Evolutionary conservation across 495 filamentous ascomycete species (phyloP), one percentile per base, ranked within the genome.

Genomic region (Aspergillus hancockii): DNA sequence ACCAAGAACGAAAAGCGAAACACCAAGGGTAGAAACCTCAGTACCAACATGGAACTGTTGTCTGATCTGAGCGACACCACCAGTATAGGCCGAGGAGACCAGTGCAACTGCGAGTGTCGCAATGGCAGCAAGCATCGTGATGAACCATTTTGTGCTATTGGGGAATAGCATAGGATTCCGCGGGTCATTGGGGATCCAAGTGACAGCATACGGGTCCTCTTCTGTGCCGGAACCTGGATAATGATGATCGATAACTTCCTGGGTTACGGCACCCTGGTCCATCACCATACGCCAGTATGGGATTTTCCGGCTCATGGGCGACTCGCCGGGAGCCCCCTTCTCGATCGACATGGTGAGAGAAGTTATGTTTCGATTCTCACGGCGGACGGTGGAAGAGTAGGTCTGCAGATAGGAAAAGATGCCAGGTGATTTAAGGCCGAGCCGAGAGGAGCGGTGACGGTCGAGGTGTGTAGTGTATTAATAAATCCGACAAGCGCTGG

Each of bases 1-100:
- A 3, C 90, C 90, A 16, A 90, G 56, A 21, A 92, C 88, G 71
- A 90, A 92, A 55, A 91, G 75, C 31, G 88, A 91, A 19, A 92
- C 71, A 41, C 88, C 89, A 0, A 91, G 73, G 25, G 85, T 85
- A 19, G 82, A 83, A 3, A 91, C 71, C 55, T 86, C 85, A 3
- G 75, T 68, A 40, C 81, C 80, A 41, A 88, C 77, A n/a, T 79
- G 40, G 61, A 91, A 91, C 28, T 85, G 73, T 14, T 21, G 30
- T 59, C 84, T 74, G 50, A 91, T 83, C 58, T 88, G 75, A n/a
- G 69, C 67, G 13, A 90, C 72, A 64, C 90, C 90, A 36, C 89
- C 89, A 30, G 88, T 79, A 62, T 88, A 93, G 12, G 89, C 90
- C 1, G 89, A 90, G 9, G 88, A 91, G 34, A 87, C 88, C 61